Evolutionary conservation across 2,329 filamentous ascomycete species (phyloP), one percentile per base, ranked within the genome.

Genomic region (Fusarium phyllophilum): DNA sequence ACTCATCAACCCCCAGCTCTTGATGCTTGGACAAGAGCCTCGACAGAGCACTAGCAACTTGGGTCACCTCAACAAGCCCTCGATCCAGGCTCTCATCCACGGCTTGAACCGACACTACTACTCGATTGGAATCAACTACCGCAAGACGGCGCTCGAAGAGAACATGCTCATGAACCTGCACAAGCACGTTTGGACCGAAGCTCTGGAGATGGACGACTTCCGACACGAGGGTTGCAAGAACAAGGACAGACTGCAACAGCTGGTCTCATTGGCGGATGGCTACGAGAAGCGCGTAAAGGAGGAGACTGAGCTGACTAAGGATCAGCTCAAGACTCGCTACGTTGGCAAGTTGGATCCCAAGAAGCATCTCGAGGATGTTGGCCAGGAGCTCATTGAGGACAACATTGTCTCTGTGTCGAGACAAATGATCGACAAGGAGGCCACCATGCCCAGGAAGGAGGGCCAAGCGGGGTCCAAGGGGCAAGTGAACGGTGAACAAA

Each of bases 91-190:
- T 41, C 92, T 99, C 66, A 99, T 99, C 75, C 96, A 99, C 84
- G 96, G 96, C 66, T 89, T 99, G 49, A 99, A 99, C 87, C 90
- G 96, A 80, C 96, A 99, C 87, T 99, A 99, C 89, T 99, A 99
- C 89, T 97, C 94, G 78, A 99, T 99, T 81, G 96, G 91, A 68
- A 98, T 99, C 86, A 95, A 98, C 85, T 99, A 99, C 85, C 90
- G 96, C 81, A 99, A 99, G 88, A 97, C 96, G 1, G 96, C 94
- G 2, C 87, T 99, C 57, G 96, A 99, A 83, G 97, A 99, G 88
- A 98, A 97, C 84, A 99, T 99, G 96, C 85, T 99, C 79, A 99
- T 99, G 97, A 99, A 99, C 82, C 87, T 99, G 75, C 96, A 99
- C 89, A 99, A 99, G 88, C 96, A 98, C 78, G 95, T 98, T 49